Evolutionary conservation across 2,329 filamentous ascomycete species (phyloP).

Genomic region (Metarhizium guizhouense): DNA sequence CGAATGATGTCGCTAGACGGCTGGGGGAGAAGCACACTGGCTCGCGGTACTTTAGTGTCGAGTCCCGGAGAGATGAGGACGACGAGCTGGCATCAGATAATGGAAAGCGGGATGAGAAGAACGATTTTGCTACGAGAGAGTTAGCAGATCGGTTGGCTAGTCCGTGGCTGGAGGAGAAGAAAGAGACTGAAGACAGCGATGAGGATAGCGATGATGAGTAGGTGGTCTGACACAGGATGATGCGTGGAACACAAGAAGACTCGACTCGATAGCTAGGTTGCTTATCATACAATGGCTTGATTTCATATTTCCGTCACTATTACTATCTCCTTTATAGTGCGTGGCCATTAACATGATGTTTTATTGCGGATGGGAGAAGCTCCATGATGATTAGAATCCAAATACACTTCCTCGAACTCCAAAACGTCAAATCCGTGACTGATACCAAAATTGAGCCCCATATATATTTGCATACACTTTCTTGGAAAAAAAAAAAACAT

Average conservation of each 20-base stretch:
- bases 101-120: constrained; percentile 11
- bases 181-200: constrained; percentile 9
- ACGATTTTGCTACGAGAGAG: constrained; percentile 22
- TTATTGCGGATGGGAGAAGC: not conserved
- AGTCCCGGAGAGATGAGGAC: constrained; percentile 17
- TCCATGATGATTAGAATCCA: not conserved
- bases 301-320: not conserved
- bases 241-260: not conserved
- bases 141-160: constrained; percentile 8
- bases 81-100: constrained; percentile 14
- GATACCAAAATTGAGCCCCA: not conserved
- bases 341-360: not conserved
- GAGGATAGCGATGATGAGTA: constrained; percentile 1
- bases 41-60: constrained; percentile 27
- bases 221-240: not conserved
- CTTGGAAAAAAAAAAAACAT: not conserved
- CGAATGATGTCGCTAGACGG: constrained; percentile 49
- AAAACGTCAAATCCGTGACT: not conserved
- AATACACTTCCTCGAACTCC: not conserved
- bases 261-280: not conserved
- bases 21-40: constrained; percentile 39
- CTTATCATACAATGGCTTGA: not conserved
- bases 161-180: constrained; percentile 14
- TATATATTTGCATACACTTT: not conserved
- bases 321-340: not conserved